Evolutionary conservation across 2,329 filamentous ascomycete genomes (phyloP).

Genomic region (Westerdykella sp.): DNA sequence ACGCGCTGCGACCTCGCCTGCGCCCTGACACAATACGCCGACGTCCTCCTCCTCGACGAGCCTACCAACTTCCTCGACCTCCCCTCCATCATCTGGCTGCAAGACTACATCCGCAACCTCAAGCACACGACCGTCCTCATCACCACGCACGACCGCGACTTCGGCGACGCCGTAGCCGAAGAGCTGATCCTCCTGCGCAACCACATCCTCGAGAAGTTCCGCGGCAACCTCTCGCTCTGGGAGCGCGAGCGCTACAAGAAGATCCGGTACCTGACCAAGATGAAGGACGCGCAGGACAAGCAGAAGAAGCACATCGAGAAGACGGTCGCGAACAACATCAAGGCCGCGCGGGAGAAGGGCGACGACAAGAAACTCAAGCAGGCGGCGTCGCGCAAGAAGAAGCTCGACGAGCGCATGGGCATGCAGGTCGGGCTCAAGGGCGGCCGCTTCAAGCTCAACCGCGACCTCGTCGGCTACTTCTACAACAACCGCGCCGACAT

Average conservation of each 20-base stretch:
- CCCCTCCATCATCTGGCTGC: conserved; percentile 77
- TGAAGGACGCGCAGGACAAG: conserved; percentile 77
- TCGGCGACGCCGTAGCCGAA: conserved; percentile 67
- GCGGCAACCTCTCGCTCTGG: conserved; percentile 67
- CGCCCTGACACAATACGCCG: conserved; percentile 64
- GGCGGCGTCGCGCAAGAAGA: conserved; percentile 77
- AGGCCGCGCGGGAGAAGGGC: conserved; percentile 67
- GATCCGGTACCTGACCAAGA: conserved; percentile 60
- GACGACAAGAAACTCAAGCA: conserved; percentile 84
- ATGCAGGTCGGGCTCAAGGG: conserved; percentile 67
- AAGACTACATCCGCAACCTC: conserved; percentile 59
- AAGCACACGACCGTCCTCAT: conserved; percentile 61
- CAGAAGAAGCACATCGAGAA: conserved; percentile 76
- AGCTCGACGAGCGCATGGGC: conserved; percentile 74
- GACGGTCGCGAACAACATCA: conserved; percentile 67
- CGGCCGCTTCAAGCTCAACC: conserved; percentile 72
- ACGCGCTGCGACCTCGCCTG: conserved; percentile 41
- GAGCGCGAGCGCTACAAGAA: conserved; percentile 63
- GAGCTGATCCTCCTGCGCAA: conserved; percentile 73
- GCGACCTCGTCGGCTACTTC: conserved; percentile 54
- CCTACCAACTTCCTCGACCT: conserved; percentile 84
- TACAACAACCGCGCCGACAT: conserved; percentile 58
- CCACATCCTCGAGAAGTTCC: conserved; percentile 65
- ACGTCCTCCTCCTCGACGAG: conserved; percentile 77
- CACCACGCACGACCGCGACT: conserved; percentile 80